These are phyloP conservation scores for Botryotinia convoluta DNA, from an alignment of 2,329 filamentous ascomycete species.

Conservation along the genomic window DNA sequence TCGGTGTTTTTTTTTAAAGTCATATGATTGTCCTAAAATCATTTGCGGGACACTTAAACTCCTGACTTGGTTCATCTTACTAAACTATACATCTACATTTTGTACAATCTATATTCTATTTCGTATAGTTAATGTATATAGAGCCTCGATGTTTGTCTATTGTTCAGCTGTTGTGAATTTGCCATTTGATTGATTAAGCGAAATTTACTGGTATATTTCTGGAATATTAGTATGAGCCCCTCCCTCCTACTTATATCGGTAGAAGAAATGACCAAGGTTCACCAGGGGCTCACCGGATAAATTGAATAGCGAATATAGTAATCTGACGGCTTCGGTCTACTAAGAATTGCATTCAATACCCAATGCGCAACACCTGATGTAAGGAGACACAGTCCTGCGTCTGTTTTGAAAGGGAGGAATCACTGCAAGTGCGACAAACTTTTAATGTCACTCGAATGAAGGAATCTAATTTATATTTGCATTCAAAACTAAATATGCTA, in stretches of 20 bases:
- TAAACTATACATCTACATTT: too few species aligned
- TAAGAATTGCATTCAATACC: background rate
- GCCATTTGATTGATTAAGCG: too few species aligned
- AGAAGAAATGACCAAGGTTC: too few species aligned
- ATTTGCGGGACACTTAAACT: background rate
- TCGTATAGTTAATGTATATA: too few species aligned
- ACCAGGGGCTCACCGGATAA: too few species aligned
- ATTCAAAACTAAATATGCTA: background rate
- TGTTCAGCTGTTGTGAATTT: too few species aligned
- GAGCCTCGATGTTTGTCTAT: too few species aligned
- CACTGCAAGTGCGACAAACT: background rate
- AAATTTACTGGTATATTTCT: too few species aligned
- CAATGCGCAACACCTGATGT: rapidly evolving
- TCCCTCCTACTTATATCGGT: too few species aligned
- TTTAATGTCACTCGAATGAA: background rate
- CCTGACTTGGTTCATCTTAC: too few species aligned
- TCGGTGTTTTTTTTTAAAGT: background rate
- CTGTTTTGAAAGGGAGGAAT: background rate
- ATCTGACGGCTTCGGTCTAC: background rate
- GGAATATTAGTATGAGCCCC: too few species aligned
- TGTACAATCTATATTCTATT: too few species aligned
- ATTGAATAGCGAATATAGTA: background rate
- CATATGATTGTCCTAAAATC: background rate
- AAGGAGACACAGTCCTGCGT: background rate
- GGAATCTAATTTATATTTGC: background rate